Evolutionary conservation across 306 rosid genomes (phyloP), one percentile per base, ranked within the genome.

Genomic region (Ormosia emarginata): DNA sequence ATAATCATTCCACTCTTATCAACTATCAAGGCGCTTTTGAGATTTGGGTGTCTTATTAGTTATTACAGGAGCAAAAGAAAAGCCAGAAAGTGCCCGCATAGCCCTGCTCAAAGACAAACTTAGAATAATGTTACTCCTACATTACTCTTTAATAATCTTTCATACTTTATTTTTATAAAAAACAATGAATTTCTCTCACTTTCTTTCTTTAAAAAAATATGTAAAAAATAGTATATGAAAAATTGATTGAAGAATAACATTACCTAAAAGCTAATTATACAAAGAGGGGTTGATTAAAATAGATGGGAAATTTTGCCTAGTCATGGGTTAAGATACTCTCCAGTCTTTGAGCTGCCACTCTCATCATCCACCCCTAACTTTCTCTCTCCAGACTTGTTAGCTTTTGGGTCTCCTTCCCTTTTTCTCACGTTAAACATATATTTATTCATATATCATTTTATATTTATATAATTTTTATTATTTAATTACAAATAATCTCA

Each of bases 11-110:
- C 65, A 77, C 63, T 80, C 88, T 24, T 24, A 24, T 24, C 24
- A 24, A 24, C 24, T 24, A 24, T 24, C 66, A 71, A 59, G 84
- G 40, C 77, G 75, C 86, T 85, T 87, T 87, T 82, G 72, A 82
- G 80, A 82, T 88, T 93, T 91, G 92, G 96, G 91, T 91, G 90
- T 91, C 90, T 84, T 87, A 85, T 24, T 24, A 24, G 24, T 24
- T 24, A 24, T 87, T 74, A 83, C 89, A 82, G 73, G 61, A 78
- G 59, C 83, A 80, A 74, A 88, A 73, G 74, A 74, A 82, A 85
- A 67, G 89, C 78, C 87, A 85, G 80, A 89, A 91, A 89, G 90
- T 85, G 40, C 55, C 75, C 43, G 36, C 24, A 24, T 24, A 24
- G 24, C 24, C 24, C 24, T 59, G 68, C 78, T 43, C 50, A 75